These are phyloP conservation scores for Fusarium sp. DNA, from an alignment of 2,329 filamentous ascomycete species.

Conservation along the genomic window DNA sequence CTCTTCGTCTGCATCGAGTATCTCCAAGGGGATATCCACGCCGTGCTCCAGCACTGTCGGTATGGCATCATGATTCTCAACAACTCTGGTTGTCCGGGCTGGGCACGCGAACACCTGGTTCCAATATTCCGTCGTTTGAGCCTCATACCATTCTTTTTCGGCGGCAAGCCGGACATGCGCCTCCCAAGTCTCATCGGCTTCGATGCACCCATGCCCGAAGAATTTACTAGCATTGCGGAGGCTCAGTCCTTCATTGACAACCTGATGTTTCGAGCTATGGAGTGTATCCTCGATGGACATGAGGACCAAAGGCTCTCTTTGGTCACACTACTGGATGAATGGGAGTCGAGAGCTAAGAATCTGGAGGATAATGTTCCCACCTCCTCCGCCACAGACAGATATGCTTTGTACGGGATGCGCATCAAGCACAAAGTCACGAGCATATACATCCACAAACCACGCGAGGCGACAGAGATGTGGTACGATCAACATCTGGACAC, in stretches of 20 bases:
- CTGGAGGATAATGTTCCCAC: neutral
- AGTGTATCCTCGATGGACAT: neutral
- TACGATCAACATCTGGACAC: conserved; percentile 11
- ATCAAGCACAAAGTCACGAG: conserved; percentile 15
- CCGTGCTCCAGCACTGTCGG: conserved; percentile 22
- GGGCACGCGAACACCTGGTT: conserved; percentile 12
- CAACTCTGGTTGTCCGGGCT: neutral
- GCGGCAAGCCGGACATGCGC: neutral
- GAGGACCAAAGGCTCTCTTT: neutral
- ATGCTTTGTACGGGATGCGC: conserved; percentile 12
- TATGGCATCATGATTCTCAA: conserved; percentile 17
- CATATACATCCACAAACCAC: neutral
- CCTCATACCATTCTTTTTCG: conserved; percentile 22
- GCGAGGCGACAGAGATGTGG: conserved; percentile 12
- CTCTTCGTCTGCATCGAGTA: conserved; percentile 36
- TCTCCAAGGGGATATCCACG: conserved; percentile 24
- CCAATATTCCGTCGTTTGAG: conserved; percentile 31
- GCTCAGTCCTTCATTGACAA: conserved; percentile 3
- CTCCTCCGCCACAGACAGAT: neutral
- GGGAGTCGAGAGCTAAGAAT: neutral
- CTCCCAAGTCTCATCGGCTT: conserved; percentile 1
- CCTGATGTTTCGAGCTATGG: neutral
- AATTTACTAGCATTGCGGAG: neutral
- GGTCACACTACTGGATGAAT: neutral
- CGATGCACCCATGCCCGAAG: neutral